These are phyloP conservation scores for Pichiaceae sp. DNA, from an alignment of 1,139 yeast genomes.

Conservation along the genomic window DNA sequence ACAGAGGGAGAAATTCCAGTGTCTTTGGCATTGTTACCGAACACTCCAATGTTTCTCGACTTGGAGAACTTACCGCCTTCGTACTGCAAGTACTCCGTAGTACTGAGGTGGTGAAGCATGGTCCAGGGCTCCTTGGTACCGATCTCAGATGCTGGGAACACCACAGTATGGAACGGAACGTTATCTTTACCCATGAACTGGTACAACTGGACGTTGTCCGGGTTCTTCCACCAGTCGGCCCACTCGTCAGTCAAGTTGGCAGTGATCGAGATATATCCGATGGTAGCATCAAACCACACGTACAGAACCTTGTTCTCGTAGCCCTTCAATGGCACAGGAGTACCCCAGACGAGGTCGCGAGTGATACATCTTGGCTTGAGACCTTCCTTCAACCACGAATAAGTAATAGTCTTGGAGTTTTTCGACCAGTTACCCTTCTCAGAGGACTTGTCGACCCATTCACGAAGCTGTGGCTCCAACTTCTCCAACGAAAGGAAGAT, in stretches of 20 bases:
- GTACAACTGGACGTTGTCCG: slow-evolving; percentile 66
- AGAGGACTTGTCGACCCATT: slow-evolving; percentile 66
- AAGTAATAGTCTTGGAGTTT: slow-evolving; percentile 80
- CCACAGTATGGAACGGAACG: slow-evolving; percentile 97
- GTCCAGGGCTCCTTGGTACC: slow-evolving; percentile 93
- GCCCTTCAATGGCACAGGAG: slow-evolving; percentile 85
- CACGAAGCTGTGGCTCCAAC: slow-evolving; percentile 62
- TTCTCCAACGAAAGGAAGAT: slow-evolving; percentile 77
- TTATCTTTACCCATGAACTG: slow-evolving; percentile 99
- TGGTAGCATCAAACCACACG: slow-evolving; percentile 98
- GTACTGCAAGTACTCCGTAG: slow-evolving; percentile 94
- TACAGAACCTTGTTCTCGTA: slow-evolving; percentile 85
- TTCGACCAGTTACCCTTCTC: slow-evolving; percentile 82
- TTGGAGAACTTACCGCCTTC: slow-evolving; percentile 98
- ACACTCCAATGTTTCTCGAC: slow-evolving; percentile 94
- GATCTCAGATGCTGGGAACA: slow-evolving; percentile 85
- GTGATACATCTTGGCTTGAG: slow-evolving; percentile 93
- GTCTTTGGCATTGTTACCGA: slow-evolving; percentile 94
- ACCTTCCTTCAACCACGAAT: slow-evolving; percentile 92
- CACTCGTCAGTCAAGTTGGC: slow-evolving; percentile 84
- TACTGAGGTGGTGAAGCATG: slow-evolving; percentile 78
- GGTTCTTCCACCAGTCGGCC: slow-evolving; percentile 91
- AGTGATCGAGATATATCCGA: slow-evolving; percentile 93
- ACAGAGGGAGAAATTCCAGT: slow-evolving; percentile 88
- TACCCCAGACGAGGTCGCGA: slow-evolving; percentile 96